Evolutionary conservation across 768 basidiomycete species (phyloP), one percentile per base, ranked within the genome.

Genomic region (Hygrophorus russula): DNA sequence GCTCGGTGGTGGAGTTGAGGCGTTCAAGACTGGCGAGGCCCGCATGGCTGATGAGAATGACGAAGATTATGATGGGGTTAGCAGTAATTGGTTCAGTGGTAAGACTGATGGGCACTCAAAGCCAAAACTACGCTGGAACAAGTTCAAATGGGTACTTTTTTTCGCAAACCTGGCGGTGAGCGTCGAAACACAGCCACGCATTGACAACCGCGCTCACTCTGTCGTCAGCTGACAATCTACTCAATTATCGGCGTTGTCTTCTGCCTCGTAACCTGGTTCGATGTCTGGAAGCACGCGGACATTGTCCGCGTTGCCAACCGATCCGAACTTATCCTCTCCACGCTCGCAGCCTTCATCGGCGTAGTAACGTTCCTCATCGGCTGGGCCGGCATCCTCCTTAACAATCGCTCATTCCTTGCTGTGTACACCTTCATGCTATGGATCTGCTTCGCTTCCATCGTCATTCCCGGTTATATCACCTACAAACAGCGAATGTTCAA

Each of bases 141-240:
- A 67, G 49, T 91, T 90, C 71, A 91, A 92, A 58, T 89, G 85
- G 85, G 62, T 70, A 9, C 59, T 91, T 4, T 81, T 90, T 58
- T 34, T 75, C 37, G 64, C 81, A 38, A 90, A 88, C 54, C 53
- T 67, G 28, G 28, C 79, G 27, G 69, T 68, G 42, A 24, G 24
- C 24, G 24, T 3, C 7, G 24, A 24, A 14, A 13, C 12, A 39
- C 42, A 45, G 31, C n/a, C 47, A 18, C 37, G 27, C 42, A 28
- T 31, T 30, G 9, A 33, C 40, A 29, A 28, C 18, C 37, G 36
- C 30, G 27, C 28, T 27, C 36, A 19, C 38, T 18, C n/a, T 13
- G 36, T 32, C n/a, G 34, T 3, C 28, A 64, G 59, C 67, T 86
- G 42, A 65, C 79, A 14, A 49, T 60, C 4, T 86, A 82, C 56